A percentile compares a stretch with the other conserved stretches of the same genome.
These are phyloP conservation scores for Plasmopara muralis DNA, from an alignment of 352 stramenopile species.

Conservation along the genomic window DNA sequence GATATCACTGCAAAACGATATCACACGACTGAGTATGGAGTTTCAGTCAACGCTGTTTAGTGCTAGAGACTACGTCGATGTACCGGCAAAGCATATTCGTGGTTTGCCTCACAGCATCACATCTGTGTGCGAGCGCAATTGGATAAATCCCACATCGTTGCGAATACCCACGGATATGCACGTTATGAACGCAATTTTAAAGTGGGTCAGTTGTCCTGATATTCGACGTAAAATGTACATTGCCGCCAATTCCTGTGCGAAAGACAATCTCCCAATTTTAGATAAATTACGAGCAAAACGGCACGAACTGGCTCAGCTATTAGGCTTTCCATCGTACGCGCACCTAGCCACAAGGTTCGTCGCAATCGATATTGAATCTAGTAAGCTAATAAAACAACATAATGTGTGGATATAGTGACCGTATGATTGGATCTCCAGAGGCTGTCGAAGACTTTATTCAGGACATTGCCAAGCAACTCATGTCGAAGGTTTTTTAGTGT, in stretches of 20 bases:
- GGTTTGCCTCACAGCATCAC: constrained; percentile 55
- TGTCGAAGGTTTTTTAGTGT: constrained; percentile 47
- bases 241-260: constrained; percentile 76
- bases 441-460: constrained; percentile 60
- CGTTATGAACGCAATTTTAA: constrained; percentile 89
- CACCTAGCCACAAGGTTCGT: constrained; percentile 87
- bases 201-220: constrained; percentile 71
- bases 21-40: constrained; percentile 80
- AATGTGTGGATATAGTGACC: constrained; percentile 33
- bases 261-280: constrained; percentile 68
- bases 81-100: constrained; percentile 46
- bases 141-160: constrained; percentile 50
- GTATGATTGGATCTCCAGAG: constrained; percentile 80
- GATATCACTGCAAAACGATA: constrained; percentile 84
- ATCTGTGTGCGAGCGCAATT: constrained; percentile 55
- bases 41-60: constrained; percentile 86
- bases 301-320: constrained; percentile 78
- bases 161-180: constrained; percentile 78
- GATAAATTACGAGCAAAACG: constrained; percentile 83
- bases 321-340: constrained; percentile 89
- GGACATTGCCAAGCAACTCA: constrained; percentile 54
- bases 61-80: constrained; percentile 53
- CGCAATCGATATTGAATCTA: not conserved
- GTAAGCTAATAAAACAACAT: not conserved
- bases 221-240: constrained; percentile 89